Evolutionary conservation across 768 basidiomycete genomes (phyloP).

Genomic region (Xerocomellus amylosporus): DNA sequence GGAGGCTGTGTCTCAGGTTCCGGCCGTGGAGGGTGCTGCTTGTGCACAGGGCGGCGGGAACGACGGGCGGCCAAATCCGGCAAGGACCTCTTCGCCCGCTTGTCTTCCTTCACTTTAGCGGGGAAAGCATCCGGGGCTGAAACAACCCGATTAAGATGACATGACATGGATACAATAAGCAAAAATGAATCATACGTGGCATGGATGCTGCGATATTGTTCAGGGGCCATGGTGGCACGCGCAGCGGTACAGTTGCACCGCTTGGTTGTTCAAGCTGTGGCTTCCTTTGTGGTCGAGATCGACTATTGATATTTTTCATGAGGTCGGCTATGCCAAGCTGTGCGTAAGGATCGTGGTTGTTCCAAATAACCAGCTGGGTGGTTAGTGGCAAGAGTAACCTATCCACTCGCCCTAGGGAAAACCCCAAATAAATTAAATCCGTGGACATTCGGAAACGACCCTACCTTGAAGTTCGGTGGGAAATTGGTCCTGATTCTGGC

Average conservation of each 20-base stretch:
- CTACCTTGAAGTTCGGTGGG: constrained; percentile 27
- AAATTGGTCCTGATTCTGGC: constrained; percentile 33
- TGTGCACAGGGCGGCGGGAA: constrained; percentile 28
- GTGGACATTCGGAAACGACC: not conserved
- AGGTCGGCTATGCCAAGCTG: constrained; percentile 36
- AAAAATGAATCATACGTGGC: constrained; percentile 34
- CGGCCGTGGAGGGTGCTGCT: constrained; percentile 20
- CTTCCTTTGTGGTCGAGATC: constrained; percentile 14
- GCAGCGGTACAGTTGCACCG: constrained; percentile 10
- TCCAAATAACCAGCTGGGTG: constrained; percentile 30
- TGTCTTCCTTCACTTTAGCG: constrained; percentile 16
- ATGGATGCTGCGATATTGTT: constrained; percentile 30
- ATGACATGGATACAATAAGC: not conserved
- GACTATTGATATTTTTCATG: constrained; percentile 17
- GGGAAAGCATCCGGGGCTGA: constrained; percentile 41
- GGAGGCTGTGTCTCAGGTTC: constrained; percentile 7
- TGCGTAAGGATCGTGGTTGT: constrained; percentile 30
- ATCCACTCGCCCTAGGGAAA: constrained; percentile 27
- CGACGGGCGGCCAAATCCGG: constrained; percentile 10
- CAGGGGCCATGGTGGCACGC: constrained; percentile 25
- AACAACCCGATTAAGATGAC: constrained; percentile 11
- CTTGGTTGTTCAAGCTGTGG: constrained; percentile 18
- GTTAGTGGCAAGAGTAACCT: constrained; percentile 35
- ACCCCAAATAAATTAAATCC: constrained; percentile 4
- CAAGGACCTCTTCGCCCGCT: constrained; percentile 13